phyloP scores from a whole-genome alignment of 2,329 filamentous ascomycete genomes.

The Aspergillus novofumigatus region DNA sequence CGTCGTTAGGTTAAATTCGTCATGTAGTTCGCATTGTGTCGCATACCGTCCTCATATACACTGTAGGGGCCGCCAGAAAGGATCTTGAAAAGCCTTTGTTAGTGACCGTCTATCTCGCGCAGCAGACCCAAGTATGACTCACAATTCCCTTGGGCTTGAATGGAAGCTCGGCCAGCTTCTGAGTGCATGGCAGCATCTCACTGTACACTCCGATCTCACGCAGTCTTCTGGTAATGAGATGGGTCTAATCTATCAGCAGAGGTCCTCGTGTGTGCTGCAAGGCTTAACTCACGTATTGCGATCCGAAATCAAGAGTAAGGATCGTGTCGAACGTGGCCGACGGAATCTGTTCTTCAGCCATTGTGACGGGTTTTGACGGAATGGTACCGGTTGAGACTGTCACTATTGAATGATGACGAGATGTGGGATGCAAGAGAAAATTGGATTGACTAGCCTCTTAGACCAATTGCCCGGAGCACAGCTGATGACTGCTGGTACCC shows the following conservation, averaged over 20 bases:
- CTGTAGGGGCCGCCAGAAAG: constrained; percentile 57
- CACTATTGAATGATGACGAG: not conserved
- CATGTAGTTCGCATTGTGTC: not conserved
- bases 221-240: constrained; percentile 45
- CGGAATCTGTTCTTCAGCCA: constrained; percentile 17
- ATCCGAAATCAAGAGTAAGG: constrained; percentile 66
- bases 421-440: not conserved
- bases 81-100: constrained; percentile 1
- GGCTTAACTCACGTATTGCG: constrained; percentile 12
- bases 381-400: not conserved
- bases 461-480: not conserved
- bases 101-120: not conserved
- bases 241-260: constrained; percentile 6
- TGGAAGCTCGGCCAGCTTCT: constrained; percentile 69
- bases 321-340: constrained; percentile 57
- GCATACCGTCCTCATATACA: constrained; percentile 64
- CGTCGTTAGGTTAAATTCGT: not conserved
- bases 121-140: constrained; percentile 39
- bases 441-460: not conserved
- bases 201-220: constrained; percentile 77
- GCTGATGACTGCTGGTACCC: not conserved
- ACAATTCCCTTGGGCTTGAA: constrained; percentile 77
- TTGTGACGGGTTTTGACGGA: constrained; percentile 6
- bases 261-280: not conserved
- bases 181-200: constrained; percentile 83